These are phyloP conservation scores for Gnaphalium uliginosum DNA, from an alignment of 129 eudicot genomes.

Conservation along the genomic window DNA sequence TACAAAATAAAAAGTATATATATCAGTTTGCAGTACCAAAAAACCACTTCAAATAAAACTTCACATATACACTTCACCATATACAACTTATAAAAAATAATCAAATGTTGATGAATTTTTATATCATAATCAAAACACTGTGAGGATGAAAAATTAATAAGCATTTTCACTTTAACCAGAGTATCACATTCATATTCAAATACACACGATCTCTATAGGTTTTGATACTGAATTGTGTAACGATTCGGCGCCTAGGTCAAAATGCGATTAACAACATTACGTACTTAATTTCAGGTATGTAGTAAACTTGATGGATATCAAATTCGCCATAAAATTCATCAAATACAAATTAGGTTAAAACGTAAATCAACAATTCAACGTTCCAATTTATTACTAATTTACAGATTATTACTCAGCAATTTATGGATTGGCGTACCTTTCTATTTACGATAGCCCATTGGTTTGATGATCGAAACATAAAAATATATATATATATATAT, in stretches of 20 bases:
- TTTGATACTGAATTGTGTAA: not conserved
- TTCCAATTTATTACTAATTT: not conserved
- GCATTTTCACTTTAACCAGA: not conserved
- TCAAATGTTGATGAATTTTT: not conserved
- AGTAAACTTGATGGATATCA: slow-evolving; percentile 11
- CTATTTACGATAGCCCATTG: not conserved
- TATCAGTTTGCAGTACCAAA: too few species aligned
- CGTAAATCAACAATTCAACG: slow-evolving; percentile 4
- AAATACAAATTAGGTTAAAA: not conserved
- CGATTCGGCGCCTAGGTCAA: not conserved
- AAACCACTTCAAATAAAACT: too few species aligned
- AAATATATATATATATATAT: too few species aligned
- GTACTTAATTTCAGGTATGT: not conserved
- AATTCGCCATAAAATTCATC: not conserved
- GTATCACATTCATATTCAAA: not conserved
- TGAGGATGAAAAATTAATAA: not conserved
- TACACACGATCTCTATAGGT: not conserved
- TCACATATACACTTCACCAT: too few species aligned
- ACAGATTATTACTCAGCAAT: not conserved
- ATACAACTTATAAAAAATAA: too few species aligned
- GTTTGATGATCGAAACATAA: not conserved
- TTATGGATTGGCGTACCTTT: slow-evolving; percentile 8
- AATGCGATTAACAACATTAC: not conserved
- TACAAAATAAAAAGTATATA: too few species aligned
- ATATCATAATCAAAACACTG: not conserved